These are phyloP conservation scores for Passiflora organensis DNA, from an alignment of 345 rosid species.

Conservation along the genomic window DNA sequence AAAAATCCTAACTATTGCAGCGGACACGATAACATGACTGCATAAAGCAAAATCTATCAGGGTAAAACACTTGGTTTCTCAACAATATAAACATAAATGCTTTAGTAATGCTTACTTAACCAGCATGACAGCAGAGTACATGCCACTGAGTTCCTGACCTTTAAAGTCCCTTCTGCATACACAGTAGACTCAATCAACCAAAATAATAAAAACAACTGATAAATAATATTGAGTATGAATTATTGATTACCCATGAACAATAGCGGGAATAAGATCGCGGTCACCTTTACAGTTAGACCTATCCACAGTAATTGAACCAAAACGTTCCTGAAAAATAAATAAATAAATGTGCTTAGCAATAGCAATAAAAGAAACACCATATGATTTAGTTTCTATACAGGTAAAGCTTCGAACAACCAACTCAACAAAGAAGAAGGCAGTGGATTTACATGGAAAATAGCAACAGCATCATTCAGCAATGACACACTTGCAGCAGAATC, in stretches of 20 bases:
- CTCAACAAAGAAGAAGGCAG: not conserved
- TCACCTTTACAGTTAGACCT: constrained; percentile 24
- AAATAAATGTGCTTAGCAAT: constrained; percentile 2
- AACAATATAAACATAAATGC: not conserved
- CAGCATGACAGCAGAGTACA: constrained; percentile 72
- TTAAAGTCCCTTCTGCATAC: constrained; percentile 45
- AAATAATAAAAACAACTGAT: not conserved
- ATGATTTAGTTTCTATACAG: not conserved
- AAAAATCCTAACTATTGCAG: constrained; percentile 70
- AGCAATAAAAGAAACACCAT: not conserved
- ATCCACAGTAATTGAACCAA: constrained; percentile 75
- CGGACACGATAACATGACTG: constrained; percentile 77
- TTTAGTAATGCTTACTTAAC: constrained; percentile 63
- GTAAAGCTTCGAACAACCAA: not conserved
- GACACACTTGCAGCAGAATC: constrained; percentile 45
- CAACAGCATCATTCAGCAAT: constrained; percentile 58
- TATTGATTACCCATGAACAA: constrained; percentile 65
- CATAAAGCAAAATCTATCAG: constrained; percentile 12
- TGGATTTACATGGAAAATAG: constrained; percentile 73
- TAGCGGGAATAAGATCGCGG: constrained; percentile 75
- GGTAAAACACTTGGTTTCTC: not conserved
- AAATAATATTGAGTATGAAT: no score
- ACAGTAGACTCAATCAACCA: constrained; percentile 6
- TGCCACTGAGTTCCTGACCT: constrained; percentile 78
- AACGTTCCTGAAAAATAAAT: constrained; percentile 55